phyloP scores from a whole-genome alignment of 2,329 filamentous ascomycete species.

The Ambrosiella xylebori region DNA sequence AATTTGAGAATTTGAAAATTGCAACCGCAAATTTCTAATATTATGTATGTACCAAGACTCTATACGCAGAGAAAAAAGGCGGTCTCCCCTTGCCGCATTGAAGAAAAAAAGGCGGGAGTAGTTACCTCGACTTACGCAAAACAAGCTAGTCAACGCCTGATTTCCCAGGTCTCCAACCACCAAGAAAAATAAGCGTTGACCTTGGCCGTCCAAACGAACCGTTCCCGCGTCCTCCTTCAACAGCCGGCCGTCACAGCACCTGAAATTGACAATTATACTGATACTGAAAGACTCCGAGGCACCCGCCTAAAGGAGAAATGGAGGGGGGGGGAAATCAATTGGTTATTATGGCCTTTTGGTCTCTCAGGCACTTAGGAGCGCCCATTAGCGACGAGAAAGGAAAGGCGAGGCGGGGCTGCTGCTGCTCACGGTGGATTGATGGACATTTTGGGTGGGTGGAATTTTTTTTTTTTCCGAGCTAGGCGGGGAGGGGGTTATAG shows the following conservation, averaged over 20 bases:
- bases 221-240: not conserved
- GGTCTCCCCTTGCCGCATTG: not conserved
- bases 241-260: not conserved
- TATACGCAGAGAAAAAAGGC: not conserved
- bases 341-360: not conserved
- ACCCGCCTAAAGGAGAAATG: too few relatives aligned
- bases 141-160: not conserved
- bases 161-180: not conserved
- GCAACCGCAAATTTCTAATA: too few relatives aligned
- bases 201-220: not conserved
- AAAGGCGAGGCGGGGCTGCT: slow-evolving; percentile 8
- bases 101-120: not conserved
- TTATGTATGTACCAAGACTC: not conserved
- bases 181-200: not conserved
- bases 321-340: too few relatives aligned
- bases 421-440: not conserved
- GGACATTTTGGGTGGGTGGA: not conserved
- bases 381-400: slow-evolving; percentile 4
- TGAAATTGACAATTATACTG: not conserved
- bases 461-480: too few relatives aligned
- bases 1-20: too few relatives aligned
- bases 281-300: too few relatives aligned
- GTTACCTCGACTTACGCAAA: not conserved
- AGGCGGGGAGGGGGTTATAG: not conserved
- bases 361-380: slow-evolving; percentile 7